phyloP scores from a whole-genome alignment of 345 rosid genomes.

The Heritiera fomes region DNA sequence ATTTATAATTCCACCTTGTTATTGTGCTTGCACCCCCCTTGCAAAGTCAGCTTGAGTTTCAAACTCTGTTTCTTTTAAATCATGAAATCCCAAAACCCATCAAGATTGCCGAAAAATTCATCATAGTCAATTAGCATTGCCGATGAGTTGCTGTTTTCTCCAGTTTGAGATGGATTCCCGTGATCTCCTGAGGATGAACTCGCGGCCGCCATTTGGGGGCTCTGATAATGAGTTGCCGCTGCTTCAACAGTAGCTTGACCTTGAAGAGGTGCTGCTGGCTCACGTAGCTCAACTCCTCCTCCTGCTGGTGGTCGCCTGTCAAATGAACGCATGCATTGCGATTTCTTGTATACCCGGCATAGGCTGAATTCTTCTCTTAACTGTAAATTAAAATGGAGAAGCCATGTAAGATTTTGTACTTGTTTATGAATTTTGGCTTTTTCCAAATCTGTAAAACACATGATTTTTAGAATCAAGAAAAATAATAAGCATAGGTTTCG shows the following conservation, averaged over 20 bases:
- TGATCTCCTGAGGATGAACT: slow-evolving; percentile 6
- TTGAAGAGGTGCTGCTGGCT: neutral
- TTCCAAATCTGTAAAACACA: neutral
- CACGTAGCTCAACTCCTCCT: neutral
- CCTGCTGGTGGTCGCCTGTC: slow-evolving; percentile 40
- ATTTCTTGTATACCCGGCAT: slow-evolving; percentile 45
- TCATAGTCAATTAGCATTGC: neutral
- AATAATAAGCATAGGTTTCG: neutral
- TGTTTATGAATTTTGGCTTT: neutral
- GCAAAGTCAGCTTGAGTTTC: neutral
- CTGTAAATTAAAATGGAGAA: slow-evolving; percentile 22
- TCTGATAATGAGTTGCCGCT: neutral
- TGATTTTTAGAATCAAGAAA: too few species aligned
- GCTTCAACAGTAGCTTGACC: neutral
- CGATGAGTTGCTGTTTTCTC: neutral
- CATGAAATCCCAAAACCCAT: neutral
- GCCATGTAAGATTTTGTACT: neutral
- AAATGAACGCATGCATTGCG: slow-evolving; percentile 37
- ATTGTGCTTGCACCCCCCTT: neutral
- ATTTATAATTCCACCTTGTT: too few species aligned
- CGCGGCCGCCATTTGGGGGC: neutral
- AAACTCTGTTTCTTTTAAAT: neutral
- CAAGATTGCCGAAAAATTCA: neutral
- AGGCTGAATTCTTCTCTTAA: slow-evolving; percentile 41
- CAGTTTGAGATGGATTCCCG: neutral